These are phyloP conservation scores for Fusarium miscanthi DNA, from an alignment of 2,329 filamentous ascomycete genomes.

Conservation along the genomic window DNA sequence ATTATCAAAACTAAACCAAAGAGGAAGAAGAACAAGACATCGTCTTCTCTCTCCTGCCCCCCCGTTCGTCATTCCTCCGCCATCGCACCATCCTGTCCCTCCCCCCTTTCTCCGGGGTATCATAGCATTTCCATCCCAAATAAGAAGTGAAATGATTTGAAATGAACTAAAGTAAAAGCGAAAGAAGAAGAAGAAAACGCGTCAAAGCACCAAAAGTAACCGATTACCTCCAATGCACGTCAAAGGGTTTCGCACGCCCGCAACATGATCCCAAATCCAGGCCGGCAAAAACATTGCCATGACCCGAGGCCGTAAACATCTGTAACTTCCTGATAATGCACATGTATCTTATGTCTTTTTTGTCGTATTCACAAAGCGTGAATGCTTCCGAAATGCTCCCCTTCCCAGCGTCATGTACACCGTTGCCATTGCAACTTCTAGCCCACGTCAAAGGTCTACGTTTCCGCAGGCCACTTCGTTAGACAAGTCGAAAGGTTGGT, in stretches of 20 bases:
- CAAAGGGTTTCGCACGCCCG: conserved; percentile 10
- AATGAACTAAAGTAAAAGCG: background rate
- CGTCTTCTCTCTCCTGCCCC: background rate
- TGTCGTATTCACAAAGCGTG: conserved; percentile 17
- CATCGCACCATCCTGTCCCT: conserved; percentile 22
- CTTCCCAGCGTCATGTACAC: conserved; percentile 43
- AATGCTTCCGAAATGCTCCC: conserved; percentile 35
- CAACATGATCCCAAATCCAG: conserved; percentile 26
- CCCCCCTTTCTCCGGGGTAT: conserved; percentile 39
- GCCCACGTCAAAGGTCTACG: conserved; percentile 13
- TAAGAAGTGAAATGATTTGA: conserved; percentile 10
- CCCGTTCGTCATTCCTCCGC: background rate
- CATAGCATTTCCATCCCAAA: conserved; percentile 35
- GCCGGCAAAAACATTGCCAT: conserved; percentile 21
- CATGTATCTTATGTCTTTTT: conserved; percentile 20
- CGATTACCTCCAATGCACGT: conserved; percentile 15
- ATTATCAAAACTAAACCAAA: conserved; percentile 26
- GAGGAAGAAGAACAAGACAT: conserved; percentile 23
- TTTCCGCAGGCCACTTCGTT: conserved; percentile 21
- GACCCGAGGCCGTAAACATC: conserved; percentile 33
- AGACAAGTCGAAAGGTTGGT: conserved; percentile 22
- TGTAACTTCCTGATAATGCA: conserved; percentile 41
- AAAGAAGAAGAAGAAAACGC: conserved; percentile 1
- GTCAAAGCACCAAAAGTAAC: conserved; percentile 28
- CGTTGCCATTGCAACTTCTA: conserved; percentile 43